phyloP scores from a whole-genome alignment of 805 yeast species.

The Candida peoriensis region DNA sequence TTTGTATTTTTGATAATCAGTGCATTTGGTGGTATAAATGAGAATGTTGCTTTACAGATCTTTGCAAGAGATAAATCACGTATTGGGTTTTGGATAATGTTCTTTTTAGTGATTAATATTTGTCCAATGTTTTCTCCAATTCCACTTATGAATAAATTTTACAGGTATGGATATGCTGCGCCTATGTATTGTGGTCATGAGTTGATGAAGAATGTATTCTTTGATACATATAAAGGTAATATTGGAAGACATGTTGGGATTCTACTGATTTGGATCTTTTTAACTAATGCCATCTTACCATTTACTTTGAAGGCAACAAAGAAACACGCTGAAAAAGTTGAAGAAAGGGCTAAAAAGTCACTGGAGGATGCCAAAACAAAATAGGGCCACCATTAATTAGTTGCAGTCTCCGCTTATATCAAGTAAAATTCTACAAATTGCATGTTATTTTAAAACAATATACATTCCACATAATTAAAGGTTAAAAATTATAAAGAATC shows the following conservation, averaged over 20 bases:
- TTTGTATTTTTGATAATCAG: constrained; percentile 53
- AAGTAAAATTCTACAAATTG: too few relatives aligned
- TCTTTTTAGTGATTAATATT: constrained; percentile 58
- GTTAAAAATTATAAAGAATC: constrained; percentile 5
- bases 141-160: constrained; percentile 24
- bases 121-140: constrained; percentile 59
- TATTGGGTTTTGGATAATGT: constrained; percentile 63
- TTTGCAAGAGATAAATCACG: constrained; percentile 53
- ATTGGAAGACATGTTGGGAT: constrained; percentile 53
- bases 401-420: too few relatives aligned
- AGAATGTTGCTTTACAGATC: constrained; percentile 46
- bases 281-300: constrained; percentile 36
- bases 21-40: constrained; percentile 66
- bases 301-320: constrained; percentile 18
- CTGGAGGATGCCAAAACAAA: constrained; percentile 4
- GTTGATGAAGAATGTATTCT: constrained; percentile 46
- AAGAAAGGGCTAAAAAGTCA: constrained; percentile 11
- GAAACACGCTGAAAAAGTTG: constrained; percentile 10
- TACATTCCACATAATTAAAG: constrained; percentile 10
- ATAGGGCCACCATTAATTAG: too few relatives aligned
- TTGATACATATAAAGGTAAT: constrained; percentile 46
- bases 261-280: constrained; percentile 48
- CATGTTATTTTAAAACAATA: constrained; percentile 4
- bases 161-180: constrained; percentile 51
- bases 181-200: constrained; percentile 60